phyloP scores from a whole-genome alignment of 345 rosid species.

The Rhodamnia argentea region DNA sequence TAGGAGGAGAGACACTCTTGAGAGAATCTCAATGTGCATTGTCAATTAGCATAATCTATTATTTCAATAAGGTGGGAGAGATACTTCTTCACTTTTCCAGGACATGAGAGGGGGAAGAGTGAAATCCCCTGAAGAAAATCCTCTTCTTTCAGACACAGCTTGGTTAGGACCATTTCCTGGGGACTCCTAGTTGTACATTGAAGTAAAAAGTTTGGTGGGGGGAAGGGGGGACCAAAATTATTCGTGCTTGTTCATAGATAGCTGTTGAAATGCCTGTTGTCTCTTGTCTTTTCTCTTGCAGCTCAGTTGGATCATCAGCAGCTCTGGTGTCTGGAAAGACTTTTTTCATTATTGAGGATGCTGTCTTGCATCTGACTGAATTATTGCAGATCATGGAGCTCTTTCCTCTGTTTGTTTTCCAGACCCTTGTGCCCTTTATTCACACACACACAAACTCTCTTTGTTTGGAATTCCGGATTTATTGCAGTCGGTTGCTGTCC shows the following conservation, averaged over 20 bases:
- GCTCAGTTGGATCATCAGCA: not conserved
- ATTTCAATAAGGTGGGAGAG: not conserved
- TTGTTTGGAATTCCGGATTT: not conserved
- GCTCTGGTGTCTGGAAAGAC: not conserved
- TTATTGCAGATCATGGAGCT: not conserved
- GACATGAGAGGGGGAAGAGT: not conserved
- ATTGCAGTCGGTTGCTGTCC: not conserved
- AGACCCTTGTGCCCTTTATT: not conserved
- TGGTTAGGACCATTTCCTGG: not conserved
- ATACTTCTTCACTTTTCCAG: constrained; percentile 3
- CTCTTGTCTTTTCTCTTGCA: not conserved
- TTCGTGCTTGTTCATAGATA: not conserved
- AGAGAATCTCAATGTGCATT: constrained; percentile 25
- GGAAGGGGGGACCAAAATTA: not conserved
- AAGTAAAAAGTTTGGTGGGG: not conserved
- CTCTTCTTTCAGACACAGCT: not conserved
- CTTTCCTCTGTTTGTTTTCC: not conserved
- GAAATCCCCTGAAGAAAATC: constrained; percentile 9
- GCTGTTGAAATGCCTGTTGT: not conserved
- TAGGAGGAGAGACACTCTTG: not conserved
- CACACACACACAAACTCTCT: not conserved
- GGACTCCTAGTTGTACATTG: not conserved
- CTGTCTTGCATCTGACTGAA: not conserved
- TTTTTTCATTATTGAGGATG: not conserved
- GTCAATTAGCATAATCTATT: constrained; percentile 19